Base-by-base conservation (phyloP, 2,329 filamentous ascomycete species). In the Xenoacremonium recifei region DNA sequence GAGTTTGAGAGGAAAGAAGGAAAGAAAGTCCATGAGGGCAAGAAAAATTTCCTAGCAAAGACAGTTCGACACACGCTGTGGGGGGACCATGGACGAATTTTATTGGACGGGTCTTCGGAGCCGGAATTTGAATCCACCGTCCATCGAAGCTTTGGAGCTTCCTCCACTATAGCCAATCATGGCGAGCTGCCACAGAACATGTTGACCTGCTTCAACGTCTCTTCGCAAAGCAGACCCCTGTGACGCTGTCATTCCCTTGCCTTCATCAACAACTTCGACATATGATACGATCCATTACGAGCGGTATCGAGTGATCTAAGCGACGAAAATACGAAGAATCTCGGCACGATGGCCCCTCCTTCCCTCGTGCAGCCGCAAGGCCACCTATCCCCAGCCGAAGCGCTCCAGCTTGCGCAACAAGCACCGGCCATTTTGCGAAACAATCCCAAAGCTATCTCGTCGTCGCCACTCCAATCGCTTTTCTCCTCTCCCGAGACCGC, bases 401-500 rank as follows among this genome's bases (percentile, higher is more conserved):
- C 76, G 39, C 66, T 83, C 45, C 64, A 73, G 52, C 67, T 82
- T 41, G 78, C 81, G n/a, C 78, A 83, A 55, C 73, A 79, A 66
- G 80, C 81, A 47, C 80, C 80, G 2, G 58, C 57, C 38, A 71
- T 84, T 46, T 68, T 84, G 44, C 66, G 67, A 50, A 77, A 66
- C 55, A 76, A 75, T 33, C 72, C 76, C 6, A 76, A 73, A 49
- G 70, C 72, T 23, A 71, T 78, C 45, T 77, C 76, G 5, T 67
- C 72, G n/a, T 80, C 79, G 21, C 70, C 76, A 3, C 54, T 84
- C 9, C 57, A 62, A 19, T 75, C 76, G 7, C 63, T 84, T 4
- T 73, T 81, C 54, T 70, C 76, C 1, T 66, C 76, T 2, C 64
- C 76, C 21, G 91, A 96, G 63, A 84, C 83, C 0, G 75, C 87